phyloP scores from a whole-genome alignment of 495 filamentous ascomycete genomes.

The Tuber magnatum region DNA sequence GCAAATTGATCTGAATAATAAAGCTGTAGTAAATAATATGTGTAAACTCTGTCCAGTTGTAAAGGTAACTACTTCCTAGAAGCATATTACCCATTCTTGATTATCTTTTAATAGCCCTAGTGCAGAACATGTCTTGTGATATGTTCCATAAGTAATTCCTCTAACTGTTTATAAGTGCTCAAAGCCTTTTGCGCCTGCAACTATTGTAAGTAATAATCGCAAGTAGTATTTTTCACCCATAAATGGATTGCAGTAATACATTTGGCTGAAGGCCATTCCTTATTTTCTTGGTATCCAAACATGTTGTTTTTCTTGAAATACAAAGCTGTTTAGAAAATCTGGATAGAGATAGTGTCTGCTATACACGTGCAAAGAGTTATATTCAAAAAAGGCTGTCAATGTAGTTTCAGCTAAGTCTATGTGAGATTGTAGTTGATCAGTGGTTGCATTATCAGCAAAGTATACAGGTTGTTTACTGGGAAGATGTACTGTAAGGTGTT shows the following conservation, averaged over 20 bases:
- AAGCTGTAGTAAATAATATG: too few relatives aligned
- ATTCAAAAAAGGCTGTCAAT: neutral
- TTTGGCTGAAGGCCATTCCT: neutral
- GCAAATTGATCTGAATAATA: too few relatives aligned
- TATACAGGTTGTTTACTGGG: neutral
- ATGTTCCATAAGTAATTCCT: neutral
- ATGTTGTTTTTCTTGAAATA: too few relatives aligned
- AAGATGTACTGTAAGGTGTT: neutral
- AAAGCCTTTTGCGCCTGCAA: neutral
- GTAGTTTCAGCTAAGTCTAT: neutral
- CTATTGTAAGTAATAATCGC: neutral
- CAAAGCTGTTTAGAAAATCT: neutral
- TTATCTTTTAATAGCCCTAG: neutral
- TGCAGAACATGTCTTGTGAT: neutral
- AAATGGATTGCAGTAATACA: neutral
- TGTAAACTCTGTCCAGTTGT: neutral
- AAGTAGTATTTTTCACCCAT: too few relatives aligned
- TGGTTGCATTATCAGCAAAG: neutral
- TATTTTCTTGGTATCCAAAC: neutral
- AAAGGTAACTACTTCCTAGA: neutral
- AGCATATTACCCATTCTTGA: neutral
- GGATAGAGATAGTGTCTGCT: neutral
- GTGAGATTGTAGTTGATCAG: neutral
- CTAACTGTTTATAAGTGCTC: neutral
- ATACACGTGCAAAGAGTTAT: too few relatives aligned